Conservation (phyloP, 768 basidiomycete species). For the Lactifluus subvellereus region DNA sequence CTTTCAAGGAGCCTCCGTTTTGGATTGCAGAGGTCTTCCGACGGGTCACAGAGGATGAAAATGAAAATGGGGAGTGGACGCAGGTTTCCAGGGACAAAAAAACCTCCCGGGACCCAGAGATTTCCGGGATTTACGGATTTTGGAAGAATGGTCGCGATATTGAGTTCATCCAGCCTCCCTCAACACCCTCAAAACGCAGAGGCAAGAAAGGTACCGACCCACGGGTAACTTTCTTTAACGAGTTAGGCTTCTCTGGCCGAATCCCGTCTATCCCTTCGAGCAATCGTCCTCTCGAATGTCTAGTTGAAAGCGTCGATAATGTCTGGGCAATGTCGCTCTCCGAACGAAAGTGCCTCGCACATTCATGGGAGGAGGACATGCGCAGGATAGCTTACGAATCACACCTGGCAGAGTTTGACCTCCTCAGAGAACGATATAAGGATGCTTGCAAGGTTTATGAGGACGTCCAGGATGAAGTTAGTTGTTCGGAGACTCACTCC, state of each 20-base stretch:
- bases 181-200: background rate
- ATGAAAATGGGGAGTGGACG: conserved; percentile 15
- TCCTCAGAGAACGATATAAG: conserved; percentile 36
- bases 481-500: conserved; percentile 15
- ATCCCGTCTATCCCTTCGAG: conserved; percentile 37
- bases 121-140: conserved; percentile 18
- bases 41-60: conserved; percentile 7
- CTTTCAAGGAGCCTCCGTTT: conserved; percentile 39
- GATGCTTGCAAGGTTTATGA: conserved; percentile 35
- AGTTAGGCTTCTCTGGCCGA: conserved; percentile 31
- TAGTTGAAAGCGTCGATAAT: conserved; percentile 28
- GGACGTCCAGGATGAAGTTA: conserved; percentile 50
- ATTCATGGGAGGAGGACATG: conserved; percentile 44
- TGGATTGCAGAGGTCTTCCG: conserved; percentile 16
- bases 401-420: conserved; percentile 39
- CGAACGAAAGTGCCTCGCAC: conserved; percentile 44
- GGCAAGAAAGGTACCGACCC: background rate
- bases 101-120: background rate
- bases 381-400: conserved; percentile 31
- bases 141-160: conserved; percentile 21
- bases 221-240: conserved; percentile 33
- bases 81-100: conserved; percentile 7
- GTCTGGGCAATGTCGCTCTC: conserved; percentile 50
- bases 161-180: conserved; percentile 13
- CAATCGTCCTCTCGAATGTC: conserved; percentile 36